phyloP scores from a whole-genome alignment of 1,139 yeast species.

The Protomyces inundatus region DNA sequence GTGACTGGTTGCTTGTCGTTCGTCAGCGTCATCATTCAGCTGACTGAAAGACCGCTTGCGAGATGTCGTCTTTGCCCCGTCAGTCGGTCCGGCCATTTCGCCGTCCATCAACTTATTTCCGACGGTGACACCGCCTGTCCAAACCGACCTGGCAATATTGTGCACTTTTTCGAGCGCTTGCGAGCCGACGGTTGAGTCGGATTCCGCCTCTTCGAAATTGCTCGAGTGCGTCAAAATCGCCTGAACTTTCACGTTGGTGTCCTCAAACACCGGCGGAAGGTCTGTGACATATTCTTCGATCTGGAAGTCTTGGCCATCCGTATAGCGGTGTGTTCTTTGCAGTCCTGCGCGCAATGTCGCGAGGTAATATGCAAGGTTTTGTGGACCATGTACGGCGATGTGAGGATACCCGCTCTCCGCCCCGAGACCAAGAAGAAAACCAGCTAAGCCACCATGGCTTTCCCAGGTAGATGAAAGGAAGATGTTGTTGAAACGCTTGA shows the following conservation, averaged over 20 bases:
- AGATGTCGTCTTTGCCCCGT: too few relatives aligned
- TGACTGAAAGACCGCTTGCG: too few relatives aligned
- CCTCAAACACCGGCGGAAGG: neutral
- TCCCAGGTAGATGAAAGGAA: slow-evolving; percentile 25
- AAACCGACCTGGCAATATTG: slow-evolving; percentile 9
- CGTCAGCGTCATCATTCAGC: too few relatives aligned
- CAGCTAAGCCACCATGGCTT: slow-evolving; percentile 26
- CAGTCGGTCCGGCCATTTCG: too few relatives aligned
- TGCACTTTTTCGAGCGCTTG: neutral
- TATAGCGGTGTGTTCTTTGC: slow-evolving; percentile 2
- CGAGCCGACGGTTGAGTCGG: neutral
- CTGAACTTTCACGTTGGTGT: slow-evolving; percentile 2
- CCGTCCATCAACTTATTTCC: neutral
- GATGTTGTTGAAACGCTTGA: slow-evolving; percentile 8
- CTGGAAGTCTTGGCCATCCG: neutral
- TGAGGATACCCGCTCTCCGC: neutral
- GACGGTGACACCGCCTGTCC: slow-evolving; percentile 6
- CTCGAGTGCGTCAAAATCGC: slow-evolving; percentile 1
- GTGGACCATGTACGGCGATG: slow-evolving; percentile 15
- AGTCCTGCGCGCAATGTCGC: slow-evolving; percentile 22
- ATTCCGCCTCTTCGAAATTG: neutral
- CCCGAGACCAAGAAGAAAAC: slow-evolving; percentile 5
- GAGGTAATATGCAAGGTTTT: slow-evolving; percentile 14
- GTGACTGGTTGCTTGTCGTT: too few relatives aligned
- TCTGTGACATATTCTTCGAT: slow-evolving; percentile 2